These are phyloP conservation scores for Metschnikowia lochheadii DNA, from an alignment of 805 yeast species.

Conservation along the genomic window DNA sequence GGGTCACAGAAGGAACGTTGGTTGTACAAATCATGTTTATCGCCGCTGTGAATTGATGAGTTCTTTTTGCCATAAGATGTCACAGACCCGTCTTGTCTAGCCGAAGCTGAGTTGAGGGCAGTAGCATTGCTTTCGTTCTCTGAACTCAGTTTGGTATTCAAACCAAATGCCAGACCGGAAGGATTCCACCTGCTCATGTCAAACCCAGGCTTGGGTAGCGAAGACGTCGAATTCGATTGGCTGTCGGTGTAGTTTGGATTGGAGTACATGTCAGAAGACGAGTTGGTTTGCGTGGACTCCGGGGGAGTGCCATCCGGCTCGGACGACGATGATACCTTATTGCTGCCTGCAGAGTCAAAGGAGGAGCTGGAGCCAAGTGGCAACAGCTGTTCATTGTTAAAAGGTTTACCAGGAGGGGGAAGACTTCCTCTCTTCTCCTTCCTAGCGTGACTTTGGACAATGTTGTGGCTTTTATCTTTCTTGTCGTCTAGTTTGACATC, in stretches of 20 bases:
- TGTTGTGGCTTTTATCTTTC: not conserved
- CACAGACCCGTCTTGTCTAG: not conserved
- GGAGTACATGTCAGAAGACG: not conserved
- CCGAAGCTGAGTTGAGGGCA: not conserved
- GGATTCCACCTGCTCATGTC: slow-evolving; percentile 12
- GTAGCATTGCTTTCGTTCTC: not conserved
- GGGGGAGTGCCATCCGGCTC: slow-evolving; percentile 2
- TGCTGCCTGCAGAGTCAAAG: slow-evolving; percentile 7
- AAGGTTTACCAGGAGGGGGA: slow-evolving; percentile 4
- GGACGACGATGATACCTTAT: slow-evolving; percentile 1
- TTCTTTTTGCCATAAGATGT: not conserved
- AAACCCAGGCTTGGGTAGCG: slow-evolving; percentile 4
- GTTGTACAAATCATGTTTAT: not conserved
- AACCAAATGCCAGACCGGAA: not conserved
- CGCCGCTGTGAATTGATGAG: not conserved
- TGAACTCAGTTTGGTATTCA: not conserved
- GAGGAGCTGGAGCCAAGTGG: slow-evolving; percentile 12
- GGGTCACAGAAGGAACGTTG: not conserved
- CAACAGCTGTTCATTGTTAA: slow-evolving; percentile 13
- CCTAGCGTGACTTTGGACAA: not conserved
- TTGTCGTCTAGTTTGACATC: slow-evolving; percentile 4
- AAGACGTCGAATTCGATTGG: not conserved
- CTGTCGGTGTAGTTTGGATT: not conserved
- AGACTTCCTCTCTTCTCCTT: not conserved
- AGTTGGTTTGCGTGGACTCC: not conserved